A percentile compares a stretch with the other conserved stretches of the same genome.
Evolutionary conservation across 108 stramenopile genomes (phyloP).

Genomic region (Thalassiosira profunda): DNA sequence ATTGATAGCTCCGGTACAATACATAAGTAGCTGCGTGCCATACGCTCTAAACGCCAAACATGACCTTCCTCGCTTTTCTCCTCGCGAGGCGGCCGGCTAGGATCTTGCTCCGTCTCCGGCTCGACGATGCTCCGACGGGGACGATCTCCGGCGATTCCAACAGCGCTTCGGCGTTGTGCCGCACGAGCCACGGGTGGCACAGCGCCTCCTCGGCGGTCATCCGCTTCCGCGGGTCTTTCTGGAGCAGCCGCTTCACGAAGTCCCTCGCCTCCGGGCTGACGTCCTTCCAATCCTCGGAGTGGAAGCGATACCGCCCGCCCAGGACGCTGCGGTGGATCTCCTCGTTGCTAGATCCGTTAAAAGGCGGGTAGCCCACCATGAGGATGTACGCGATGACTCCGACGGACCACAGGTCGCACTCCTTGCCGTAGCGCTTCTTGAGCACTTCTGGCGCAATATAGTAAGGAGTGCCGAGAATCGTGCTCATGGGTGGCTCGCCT

Average conservation of each 20-base stretch:
- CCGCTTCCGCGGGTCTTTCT: slow-evolving; percentile 86
- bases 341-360: slow-evolving; percentile 92
- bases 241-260: slow-evolving; percentile 87
- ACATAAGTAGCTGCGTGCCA: too few species aligned
- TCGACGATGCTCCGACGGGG: too few species aligned
- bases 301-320: slow-evolving; percentile 89
- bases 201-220: slow-evolving; percentile 92
- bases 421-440: slow-evolving; percentile 96
- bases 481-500: slow-evolving; percentile 85
- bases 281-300: slow-evolving; percentile 87
- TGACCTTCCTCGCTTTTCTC: too few species aligned
- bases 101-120: too few species aligned
- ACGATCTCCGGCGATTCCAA: too few species aligned
- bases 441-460: slow-evolving; percentile 98
- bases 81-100: too few species aligned
- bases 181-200: slow-evolving; percentile 90
- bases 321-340: slow-evolving; percentile 92
- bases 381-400: slow-evolving; percentile 97
- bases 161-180: too few species aligned
- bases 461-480: slow-evolving; percentile 95
- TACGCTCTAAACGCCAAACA: too few species aligned
- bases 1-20: too few species aligned
- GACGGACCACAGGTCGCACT: slow-evolving; percentile 97
- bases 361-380: slow-evolving; percentile 89
- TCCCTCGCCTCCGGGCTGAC: slow-evolving; percentile 93